Evolutionary conservation across 805 yeast species (phyloP).

Genomic region (Pichia nanzhaoensis): DNA sequence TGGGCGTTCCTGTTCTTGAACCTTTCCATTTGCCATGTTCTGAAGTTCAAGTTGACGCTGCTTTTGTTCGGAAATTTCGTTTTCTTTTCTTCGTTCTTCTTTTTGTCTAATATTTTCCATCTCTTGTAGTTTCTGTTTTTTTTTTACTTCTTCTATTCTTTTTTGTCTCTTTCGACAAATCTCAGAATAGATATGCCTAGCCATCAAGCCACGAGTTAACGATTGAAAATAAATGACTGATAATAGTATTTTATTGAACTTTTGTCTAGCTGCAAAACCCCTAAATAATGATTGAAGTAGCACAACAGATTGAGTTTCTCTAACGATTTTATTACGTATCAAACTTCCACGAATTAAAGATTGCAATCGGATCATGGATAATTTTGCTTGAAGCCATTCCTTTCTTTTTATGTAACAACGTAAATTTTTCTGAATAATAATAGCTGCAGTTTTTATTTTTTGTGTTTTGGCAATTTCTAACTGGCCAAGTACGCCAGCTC

Average conservation of each 20-base stretch:
- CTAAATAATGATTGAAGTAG: constrained; percentile 62
- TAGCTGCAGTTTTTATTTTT: constrained; percentile 69
- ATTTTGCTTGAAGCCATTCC: constrained; percentile 45
- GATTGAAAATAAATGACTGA: constrained; percentile 40
- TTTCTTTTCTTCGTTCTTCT: background rate
- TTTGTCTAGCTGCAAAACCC: constrained; percentile 42
- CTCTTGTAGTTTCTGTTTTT: constrained; percentile 45
- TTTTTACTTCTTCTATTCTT: constrained; percentile 69
- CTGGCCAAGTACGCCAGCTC: constrained; percentile 93
- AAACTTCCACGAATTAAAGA: constrained; percentile 53
- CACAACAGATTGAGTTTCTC: constrained; percentile 53
- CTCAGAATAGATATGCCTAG: constrained; percentile 60
- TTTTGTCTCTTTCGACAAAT: constrained; percentile 77
- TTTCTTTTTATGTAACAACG: constrained; percentile 57
- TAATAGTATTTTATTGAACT: constrained; percentile 26
- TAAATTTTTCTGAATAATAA: constrained; percentile 78
- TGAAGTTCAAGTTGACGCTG: constrained; percentile 6
- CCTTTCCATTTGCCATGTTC: constrained; percentile 3
- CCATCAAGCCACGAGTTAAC: constrained; percentile 40
- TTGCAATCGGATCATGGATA: constrained; percentile 54
- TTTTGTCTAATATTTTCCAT: constrained; percentile 10
- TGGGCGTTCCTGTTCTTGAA: too few species aligned
- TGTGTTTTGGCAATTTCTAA: constrained; percentile 79
- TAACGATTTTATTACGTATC: constrained; percentile 45
- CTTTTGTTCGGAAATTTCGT: background rate